Conservation (phyloP, 495 filamentous ascomycete species). For the Venustampulla echinocandica region DNA sequence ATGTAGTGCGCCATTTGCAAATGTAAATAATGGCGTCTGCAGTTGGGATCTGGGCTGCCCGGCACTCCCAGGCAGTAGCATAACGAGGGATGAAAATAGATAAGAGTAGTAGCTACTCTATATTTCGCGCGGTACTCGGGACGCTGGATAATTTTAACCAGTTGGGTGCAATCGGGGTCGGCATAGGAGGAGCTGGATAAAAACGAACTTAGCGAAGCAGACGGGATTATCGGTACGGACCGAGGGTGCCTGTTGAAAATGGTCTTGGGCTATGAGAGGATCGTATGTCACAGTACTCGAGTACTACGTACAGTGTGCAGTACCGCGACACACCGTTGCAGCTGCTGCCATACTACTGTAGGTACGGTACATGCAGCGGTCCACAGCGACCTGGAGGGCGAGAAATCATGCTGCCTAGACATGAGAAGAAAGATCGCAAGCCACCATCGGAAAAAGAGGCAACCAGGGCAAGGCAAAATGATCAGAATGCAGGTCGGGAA, state of each 20-base stretch:
- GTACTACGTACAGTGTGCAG: not conserved
- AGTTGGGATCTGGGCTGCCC: no score
- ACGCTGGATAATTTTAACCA: no score
- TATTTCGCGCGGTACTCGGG: no score
- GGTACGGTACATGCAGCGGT: not conserved
- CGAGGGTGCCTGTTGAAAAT: constrained; percentile 2
- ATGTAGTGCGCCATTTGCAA: no score
- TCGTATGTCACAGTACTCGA: no score
- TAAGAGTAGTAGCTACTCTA: no score
- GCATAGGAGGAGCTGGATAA: not conserved
- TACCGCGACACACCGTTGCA: not conserved
- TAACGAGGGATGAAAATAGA: no score
- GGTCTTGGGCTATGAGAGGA: no score
- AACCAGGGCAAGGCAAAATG: not conserved
- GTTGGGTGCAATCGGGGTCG: no score
- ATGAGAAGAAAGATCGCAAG: not conserved
- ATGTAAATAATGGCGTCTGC: no score
- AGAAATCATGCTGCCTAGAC: not conserved
- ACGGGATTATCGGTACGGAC: constrained; percentile 1
- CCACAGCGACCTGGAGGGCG: not conserved
- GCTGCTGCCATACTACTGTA: not conserved
- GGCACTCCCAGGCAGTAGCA: no score
- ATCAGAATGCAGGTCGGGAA: not conserved
- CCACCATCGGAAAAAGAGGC: not conserved
- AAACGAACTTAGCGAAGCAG: not conserved